Base-by-base conservation (phyloP, 2,329 filamentous ascomycete genomes). In the Rhinocladiella similis region DNA sequence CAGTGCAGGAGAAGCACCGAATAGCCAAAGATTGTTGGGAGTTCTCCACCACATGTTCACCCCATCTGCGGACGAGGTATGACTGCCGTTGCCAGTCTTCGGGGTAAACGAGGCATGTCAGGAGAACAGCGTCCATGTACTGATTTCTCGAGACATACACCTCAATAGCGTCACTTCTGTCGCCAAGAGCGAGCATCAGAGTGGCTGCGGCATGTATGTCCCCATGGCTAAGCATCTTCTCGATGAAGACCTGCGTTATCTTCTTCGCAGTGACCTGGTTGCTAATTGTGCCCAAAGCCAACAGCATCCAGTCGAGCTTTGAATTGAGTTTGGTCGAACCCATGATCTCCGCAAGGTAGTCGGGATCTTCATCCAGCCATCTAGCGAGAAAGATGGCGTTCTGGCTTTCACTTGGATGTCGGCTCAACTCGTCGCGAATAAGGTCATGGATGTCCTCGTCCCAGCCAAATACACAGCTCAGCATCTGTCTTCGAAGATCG, bases 401-500 rank as follows among this genome's bases (percentile, higher is more conserved):
- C 1, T 90, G 83, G 4, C 91, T 93, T 5, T 89, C 88, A 2
- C 80, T 73, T 1, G 84, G 80, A 68, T 96, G 90, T 18, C 87
- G 83, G 59, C 80, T 82, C 76, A 81, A 80, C 71, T 99, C 94
- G 70, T 97, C 92, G 9, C 86, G 83, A 52, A 99, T 84, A 47
- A 99, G 75, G 43, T 87, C 86, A 45, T 91, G 83, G 39, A 93
- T 86, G 65, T 96, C 90, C 53, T 87, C 86, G 50, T 93, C 87
- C 92, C 94, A 99, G 2, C 94, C 94, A 71, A 99, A 99, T 1
- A 99, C 91, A 5, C 92, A 88, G 64, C 83, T 90, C 3, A 99
- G 81, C 92, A 99, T 97, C 71, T 97, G 92, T 46, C 82, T 83
- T 47, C 93, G 86, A 43, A 97, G 80, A 63, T 96, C 87, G 64